A percentile compares a stretch with the other conserved stretches of the same genome.
Conservation (phyloP, 495 filamentous ascomycete genomes). For the Penicillium herquei region DNA sequence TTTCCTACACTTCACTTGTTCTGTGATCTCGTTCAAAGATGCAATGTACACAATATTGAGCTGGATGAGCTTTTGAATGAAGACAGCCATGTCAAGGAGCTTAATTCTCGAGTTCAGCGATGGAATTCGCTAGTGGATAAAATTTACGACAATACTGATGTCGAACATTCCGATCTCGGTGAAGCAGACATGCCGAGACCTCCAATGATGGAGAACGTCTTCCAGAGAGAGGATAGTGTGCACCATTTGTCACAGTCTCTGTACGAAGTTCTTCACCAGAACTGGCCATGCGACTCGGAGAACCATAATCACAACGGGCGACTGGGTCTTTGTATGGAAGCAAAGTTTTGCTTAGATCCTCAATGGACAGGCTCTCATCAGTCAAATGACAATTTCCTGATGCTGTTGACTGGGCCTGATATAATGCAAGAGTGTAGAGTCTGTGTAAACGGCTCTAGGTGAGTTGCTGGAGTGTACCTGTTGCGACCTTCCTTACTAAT, state of each 20-base stretch:
- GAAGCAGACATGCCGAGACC: not conserved
- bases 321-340: constrained; percentile 8
- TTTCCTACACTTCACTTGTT: no score
- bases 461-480: not conserved
- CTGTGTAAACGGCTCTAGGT: not conserved
- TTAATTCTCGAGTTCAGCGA: no score
- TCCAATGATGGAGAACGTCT: not conserved
- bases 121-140: no score
- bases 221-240: not conserved
- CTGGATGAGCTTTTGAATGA: no score
- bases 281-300: not conserved
- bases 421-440: constrained; percentile 13
- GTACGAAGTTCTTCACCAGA: not conserved
- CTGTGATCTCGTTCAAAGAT: no score
- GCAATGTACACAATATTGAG: no score
- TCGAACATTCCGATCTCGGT: not conserved
- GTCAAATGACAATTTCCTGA: constrained; percentile 6
- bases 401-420: constrained; percentile 7
- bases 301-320: not conserved
- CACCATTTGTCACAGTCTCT: not conserved
- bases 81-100: no score
- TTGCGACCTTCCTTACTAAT: no score
- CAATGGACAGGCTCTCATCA: constrained; percentile 1
- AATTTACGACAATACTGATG: not conserved
- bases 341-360: constrained; percentile 13